These are phyloP conservation scores for Aaosphaeria pasadenensis DNA, from an alignment of 2,329 filamentous ascomycete genomes.

Conservation along the genomic window DNA sequence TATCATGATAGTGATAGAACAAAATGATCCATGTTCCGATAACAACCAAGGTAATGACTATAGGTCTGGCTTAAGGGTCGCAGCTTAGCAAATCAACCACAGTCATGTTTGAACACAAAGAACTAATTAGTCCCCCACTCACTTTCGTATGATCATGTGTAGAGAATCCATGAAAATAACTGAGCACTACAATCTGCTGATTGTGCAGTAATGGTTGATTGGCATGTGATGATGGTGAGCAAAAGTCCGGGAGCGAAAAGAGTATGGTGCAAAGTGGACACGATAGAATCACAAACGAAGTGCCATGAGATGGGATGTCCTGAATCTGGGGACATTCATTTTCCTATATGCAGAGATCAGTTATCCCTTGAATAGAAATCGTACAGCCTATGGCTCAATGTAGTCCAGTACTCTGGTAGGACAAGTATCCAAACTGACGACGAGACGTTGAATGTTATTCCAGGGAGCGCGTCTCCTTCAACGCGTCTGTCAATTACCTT, in stretches of 20 bases:
- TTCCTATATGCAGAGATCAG: too few species aligned
- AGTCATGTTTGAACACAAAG: neutral
- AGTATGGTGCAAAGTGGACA: neutral
- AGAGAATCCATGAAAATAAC: too few species aligned
- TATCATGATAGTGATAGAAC: conserved; percentile 22
- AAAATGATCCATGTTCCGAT: conserved; percentile 18
- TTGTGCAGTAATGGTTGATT: neutral
- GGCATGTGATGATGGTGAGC: neutral
- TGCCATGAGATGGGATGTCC: too few species aligned
- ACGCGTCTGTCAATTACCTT: too few species aligned
- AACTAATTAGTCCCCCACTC: neutral
- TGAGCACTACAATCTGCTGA: neutral
- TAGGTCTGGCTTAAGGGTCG: conserved; percentile 9
- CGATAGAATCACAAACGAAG: too few species aligned
- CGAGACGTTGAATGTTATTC: too few species aligned
- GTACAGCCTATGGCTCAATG: too few species aligned
- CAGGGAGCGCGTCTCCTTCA: too few species aligned
- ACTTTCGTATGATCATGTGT: neutral
- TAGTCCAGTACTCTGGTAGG: too few species aligned
- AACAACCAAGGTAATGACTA: conserved; percentile 16
- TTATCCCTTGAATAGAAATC: too few species aligned
- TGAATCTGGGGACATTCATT: too few species aligned
- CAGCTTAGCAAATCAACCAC: neutral
- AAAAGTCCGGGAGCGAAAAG: neutral
- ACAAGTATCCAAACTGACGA: too few species aligned